Conservation (phyloP, 495 filamentous ascomycete genomes). For the Penicillium pancosmium region DNA sequence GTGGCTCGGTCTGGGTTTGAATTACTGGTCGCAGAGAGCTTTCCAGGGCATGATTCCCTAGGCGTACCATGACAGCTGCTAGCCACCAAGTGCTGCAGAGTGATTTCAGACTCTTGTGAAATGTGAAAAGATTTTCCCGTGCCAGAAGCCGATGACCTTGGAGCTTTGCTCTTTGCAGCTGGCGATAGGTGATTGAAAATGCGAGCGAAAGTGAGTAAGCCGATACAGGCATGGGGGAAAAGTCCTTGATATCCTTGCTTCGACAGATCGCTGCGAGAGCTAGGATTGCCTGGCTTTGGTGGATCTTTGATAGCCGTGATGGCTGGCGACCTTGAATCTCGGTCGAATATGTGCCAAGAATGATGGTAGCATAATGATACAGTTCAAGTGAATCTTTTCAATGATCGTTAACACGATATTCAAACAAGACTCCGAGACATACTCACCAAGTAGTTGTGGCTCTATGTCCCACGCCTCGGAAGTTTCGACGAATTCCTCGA, state of each 20-base stretch:
- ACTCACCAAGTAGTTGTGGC: conserved; percentile 17
- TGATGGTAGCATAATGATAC: conserved; percentile 22
- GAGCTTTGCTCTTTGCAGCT: conserved; percentile 19
- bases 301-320: conserved; percentile 16
- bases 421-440: not conserved
- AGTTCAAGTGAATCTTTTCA: conserved; percentile 24
- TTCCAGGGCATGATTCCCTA: conserved; percentile 24
- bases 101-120: conserved; percentile 19
- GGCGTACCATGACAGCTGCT: conserved; percentile 28
- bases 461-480: conserved; percentile 17
- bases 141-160: conserved; percentile 16
- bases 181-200: conserved; percentile 30
- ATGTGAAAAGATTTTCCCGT: conserved; percentile 16
- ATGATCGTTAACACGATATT: conserved; percentile 2
- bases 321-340: conserved; percentile 22
- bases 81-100: conserved; percentile 28
- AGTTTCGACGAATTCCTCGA: conserved; percentile 55
- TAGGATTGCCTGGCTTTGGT: conserved; percentile 24
- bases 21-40: conserved; percentile 12
- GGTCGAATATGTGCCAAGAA: conserved; percentile 25
- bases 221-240: conserved; percentile 23
- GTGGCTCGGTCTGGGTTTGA: not conserved
- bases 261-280: conserved; percentile 19
- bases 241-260: conserved; percentile 12
- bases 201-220: conserved; percentile 28